Conservation (phyloP, 108 stramenopile genomes). For the Discostella stelligeroides region DNA sequence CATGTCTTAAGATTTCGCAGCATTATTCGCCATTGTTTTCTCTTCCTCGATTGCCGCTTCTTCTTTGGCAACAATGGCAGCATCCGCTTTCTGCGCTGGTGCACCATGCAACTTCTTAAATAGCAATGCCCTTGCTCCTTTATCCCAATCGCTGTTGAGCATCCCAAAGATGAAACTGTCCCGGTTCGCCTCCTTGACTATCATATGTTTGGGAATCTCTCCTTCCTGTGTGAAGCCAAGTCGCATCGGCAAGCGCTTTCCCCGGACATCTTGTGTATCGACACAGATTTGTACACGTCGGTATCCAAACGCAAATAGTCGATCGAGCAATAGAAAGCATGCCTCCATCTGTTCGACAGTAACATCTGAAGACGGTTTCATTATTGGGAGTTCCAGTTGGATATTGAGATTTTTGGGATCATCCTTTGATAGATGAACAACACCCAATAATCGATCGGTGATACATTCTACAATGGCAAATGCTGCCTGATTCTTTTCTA, state of each 20-base stretch:
- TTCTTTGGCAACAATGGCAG: conserved; percentile 67
- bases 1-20: background rate
- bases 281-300: conserved; percentile 77
- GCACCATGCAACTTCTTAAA: conserved; percentile 75
- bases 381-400: conserved; percentile 73
- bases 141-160: conserved; percentile 89
- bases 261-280: conserved; percentile 65
- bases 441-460: conserved; percentile 73
- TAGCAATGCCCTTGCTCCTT: conserved; percentile 68
- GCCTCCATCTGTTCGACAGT: conserved; percentile 76
- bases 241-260: conserved; percentile 61
- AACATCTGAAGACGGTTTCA: conserved; percentile 60
- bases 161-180: conserved; percentile 83
- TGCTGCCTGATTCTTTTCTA: conserved; percentile 56
- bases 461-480: conserved; percentile 81
- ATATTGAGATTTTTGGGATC: conserved; percentile 75
- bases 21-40: background rate
- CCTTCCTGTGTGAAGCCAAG: conserved; percentile 81
- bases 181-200: conserved; percentile 82
- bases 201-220: conserved; percentile 67
- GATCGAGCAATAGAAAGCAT: conserved; percentile 79
- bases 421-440: conserved; percentile 64
- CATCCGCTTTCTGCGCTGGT: conserved; percentile 56
- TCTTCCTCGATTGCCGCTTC: conserved; percentile 70
- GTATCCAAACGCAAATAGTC: conserved; percentile 83